Percentiles rank a stretch among this genome's conserved stretches.
These are phyloP conservation scores for Plantago major DNA, from an alignment of 257 asterid species.

Conservation along the genomic window DNA sequence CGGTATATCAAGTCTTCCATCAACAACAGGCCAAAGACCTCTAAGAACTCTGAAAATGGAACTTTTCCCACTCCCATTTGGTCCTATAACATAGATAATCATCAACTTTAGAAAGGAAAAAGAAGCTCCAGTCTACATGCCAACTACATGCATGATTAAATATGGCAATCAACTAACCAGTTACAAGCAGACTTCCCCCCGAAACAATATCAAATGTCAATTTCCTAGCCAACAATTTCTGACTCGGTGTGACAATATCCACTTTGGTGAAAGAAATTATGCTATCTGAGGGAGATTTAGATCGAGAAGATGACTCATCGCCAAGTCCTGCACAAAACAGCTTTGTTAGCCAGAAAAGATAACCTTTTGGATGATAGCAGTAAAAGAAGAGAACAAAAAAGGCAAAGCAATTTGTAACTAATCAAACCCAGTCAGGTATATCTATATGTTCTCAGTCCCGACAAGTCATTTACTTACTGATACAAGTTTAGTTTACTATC, in stretches of 20 bases:
- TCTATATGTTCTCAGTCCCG: background rate
- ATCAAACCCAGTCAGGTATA: background rate
- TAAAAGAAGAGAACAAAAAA: background rate
- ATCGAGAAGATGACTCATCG: slow-evolving; percentile 27
- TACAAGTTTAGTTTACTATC: too few species aligned
- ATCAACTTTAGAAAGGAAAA: background rate
- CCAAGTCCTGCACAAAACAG: slow-evolving; percentile 42
- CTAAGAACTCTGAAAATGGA: slow-evolving; percentile 94
- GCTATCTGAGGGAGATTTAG: slow-evolving; percentile 44
- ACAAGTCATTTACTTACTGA: background rate
- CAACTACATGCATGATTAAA: slow-evolving; percentile 3
- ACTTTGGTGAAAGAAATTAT: slow-evolving; percentile 77
- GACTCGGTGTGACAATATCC: slow-evolving; percentile 84
- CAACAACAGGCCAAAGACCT: slow-evolving; percentile 94
- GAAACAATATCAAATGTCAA: slow-evolving; percentile 67
- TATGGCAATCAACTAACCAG: slow-evolving; percentile 64
- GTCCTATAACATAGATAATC: slow-evolving; percentile 51
- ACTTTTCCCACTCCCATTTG: slow-evolving; percentile 99
- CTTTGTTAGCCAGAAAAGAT: slow-evolving; percentile 22
- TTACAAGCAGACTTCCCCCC: slow-evolving; percentile 89
- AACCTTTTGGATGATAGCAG: slow-evolving; percentile 3
- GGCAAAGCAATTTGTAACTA: slow-evolving; percentile 8
- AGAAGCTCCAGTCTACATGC: background rate
- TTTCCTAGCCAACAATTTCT: slow-evolving; percentile 82
- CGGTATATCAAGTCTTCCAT: slow-evolving; percentile 74